A percentile compares a stretch with the other conserved stretches of the same genome.
Conservation (phyloP, 78 protist genomes). For the Polysphondylium violaceum region DNA sequence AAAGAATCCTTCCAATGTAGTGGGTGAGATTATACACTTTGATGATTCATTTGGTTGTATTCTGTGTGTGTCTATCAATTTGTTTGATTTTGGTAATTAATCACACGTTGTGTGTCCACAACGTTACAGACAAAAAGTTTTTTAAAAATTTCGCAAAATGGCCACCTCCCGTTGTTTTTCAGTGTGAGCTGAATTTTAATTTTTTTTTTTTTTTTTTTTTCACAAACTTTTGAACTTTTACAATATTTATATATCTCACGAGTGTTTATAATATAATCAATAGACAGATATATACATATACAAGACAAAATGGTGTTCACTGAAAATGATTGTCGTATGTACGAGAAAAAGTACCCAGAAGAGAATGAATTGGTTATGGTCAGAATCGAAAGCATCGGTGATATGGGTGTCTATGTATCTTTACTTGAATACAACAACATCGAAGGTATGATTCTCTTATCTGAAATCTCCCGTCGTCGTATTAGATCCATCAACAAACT, state of each 20-base stretch:
- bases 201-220: slow-evolving; percentile 18
- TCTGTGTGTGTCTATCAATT: no score
- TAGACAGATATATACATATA: not conserved
- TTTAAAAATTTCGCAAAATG: not conserved
- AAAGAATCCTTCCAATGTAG: no score
- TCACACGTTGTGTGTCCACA: no score
- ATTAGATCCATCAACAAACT: slow-evolving; percentile 96
- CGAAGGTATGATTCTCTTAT: slow-evolving; percentile 97
- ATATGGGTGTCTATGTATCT: slow-evolving; percentile 97
- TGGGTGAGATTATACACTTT: no score
- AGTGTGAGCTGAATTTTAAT: not conserved
- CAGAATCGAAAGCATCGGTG: slow-evolving; percentile 80
- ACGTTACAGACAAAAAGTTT: no score
- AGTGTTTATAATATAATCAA: no score
- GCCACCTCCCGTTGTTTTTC: no score
- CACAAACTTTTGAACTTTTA: no score
- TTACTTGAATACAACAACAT: slow-evolving; percentile 88
- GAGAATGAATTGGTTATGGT: slow-evolving; percentile 96
- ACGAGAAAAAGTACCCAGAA: slow-evolving; percentile 95
- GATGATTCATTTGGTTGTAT: no score
- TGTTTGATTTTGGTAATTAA: no score
- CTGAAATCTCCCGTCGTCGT: slow-evolving; percentile 97
- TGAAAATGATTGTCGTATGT: slow-evolving; percentile 92
- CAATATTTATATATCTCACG: no score
- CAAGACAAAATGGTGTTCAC: not conserved